Base-by-base conservation (phyloP, 148 eudicot species). In the Cornus kousa region DNA sequence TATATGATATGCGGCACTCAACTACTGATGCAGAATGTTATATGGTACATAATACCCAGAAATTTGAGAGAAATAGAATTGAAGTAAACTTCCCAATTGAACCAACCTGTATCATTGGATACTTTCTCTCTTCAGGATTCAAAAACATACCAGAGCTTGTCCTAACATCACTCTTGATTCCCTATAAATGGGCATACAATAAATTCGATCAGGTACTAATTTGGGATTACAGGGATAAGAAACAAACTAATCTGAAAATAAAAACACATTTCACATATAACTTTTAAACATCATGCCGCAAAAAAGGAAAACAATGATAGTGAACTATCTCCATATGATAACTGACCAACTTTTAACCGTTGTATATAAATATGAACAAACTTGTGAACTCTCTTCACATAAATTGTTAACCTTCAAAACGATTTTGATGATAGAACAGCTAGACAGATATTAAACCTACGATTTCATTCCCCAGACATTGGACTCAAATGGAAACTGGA, bases 131-230 rank as follows among this genome's bases (percentile, higher is more conserved):
- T 74, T 86, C 83, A 78, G 76, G 76, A 77, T 66, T 83, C 73
- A 95, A 80, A 88, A 95, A 95, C 99, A 95, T 95, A 78, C 99
- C 99, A 68, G 99, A 93, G 86, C 99, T 95, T 75, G 99, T 95
- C 85, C 99, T 84, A 39, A 91, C 97, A 74, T 91, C 84, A 83
- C 99, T 95, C 83, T 84, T 88, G 70, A 95, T 84, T 80, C 97
- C 97, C 99, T 95, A 78, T 32, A 79, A 71, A 73, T 24, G 57
- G 9, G 33, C 37, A 68, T 12, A 70, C 5, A 72, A 33, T 75
- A 9, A 67, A 71, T 78, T 78, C 23, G 78, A 76, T 46, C 23
- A 59, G 43, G 70, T 24, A 20, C 24, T 35, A 53, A 43, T 28
- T 9, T 10, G 22, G 62, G 31, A 75, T 19, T n/a, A 32, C n/a